Percentiles rank a stretch among this genome's conserved stretches.
Conservation (phyloP, 2,329 filamentous ascomycete species). For the Rhynchosporium agropyri region DNA sequence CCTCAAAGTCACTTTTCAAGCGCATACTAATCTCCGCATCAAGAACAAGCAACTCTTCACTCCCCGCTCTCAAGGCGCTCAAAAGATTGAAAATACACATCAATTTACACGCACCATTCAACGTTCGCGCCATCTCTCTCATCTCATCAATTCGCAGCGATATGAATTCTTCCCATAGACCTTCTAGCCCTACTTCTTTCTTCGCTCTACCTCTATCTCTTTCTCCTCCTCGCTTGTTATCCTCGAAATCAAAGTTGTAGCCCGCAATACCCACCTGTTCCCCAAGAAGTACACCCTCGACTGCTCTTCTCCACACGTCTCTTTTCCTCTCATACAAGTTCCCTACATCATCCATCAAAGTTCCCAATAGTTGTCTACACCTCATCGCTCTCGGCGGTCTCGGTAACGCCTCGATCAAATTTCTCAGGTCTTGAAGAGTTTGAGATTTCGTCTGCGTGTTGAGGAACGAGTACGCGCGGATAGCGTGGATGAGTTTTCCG, state of each 20-base stretch:
- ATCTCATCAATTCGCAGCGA: background rate
- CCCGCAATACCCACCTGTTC: background rate
- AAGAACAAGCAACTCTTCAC: background rate
- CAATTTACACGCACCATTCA: background rate
- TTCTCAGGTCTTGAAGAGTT: background rate
- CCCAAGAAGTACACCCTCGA: background rate
- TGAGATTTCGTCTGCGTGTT: background rate
- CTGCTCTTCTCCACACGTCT: background rate
- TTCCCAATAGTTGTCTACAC: background rate
- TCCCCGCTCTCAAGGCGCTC: background rate
- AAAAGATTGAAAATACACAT: constrained; percentile 10
- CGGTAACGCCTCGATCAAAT: background rate
- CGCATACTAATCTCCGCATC: background rate
- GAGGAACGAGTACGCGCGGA: constrained; percentile 5
- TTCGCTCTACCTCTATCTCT: background rate
- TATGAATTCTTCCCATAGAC: background rate
- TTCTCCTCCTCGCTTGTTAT: background rate
- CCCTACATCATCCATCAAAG: background rate
- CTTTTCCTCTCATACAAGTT: background rate
- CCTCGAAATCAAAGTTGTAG: background rate
- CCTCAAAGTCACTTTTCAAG: background rate
- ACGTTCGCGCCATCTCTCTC: constrained; percentile 4
- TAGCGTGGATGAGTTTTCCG: background rate
- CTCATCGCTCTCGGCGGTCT: background rate
- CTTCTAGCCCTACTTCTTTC: background rate